Evolutionary conservation across 108 stramenopile species (phyloP), one percentile per base, ranked within the genome.

Genomic region (Cylindrotheca fusiformis): DNA sequence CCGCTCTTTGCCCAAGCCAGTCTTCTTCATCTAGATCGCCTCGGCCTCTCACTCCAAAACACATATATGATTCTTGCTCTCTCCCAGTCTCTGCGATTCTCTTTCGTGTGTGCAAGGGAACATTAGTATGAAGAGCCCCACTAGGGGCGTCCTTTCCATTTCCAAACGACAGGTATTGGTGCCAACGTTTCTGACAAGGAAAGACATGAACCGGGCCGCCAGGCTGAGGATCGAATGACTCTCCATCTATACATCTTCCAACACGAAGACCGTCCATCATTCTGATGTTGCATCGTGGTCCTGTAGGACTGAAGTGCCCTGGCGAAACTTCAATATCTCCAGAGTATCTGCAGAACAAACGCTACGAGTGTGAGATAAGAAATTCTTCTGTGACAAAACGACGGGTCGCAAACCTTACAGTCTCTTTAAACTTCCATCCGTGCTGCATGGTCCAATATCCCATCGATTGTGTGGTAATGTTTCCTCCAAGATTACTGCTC

Each of bases 161-260:
- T 36, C 94, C 94, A 77, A 95, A 90, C 1, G 88, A 87, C 29
- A 90, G 57, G 60, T 85, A 86, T 65, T 95, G 94, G 75, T 84
- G 66, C 94, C 94, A 95, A 41, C 80, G 77, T 28, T 83, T 77
- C 22, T 60, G 56, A 62, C 94, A 95, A 20, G 91, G 89, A 67
- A 64, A 91, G 18, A 94, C 84, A 55, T 91, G 77, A 2, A 81
- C 55, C 8, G 69, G 64, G 17, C 86, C 87, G 20, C 92, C 92
- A 27, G 90, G 87, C 52, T 79, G 75, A 18, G 44, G 20, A 24
- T 75, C 75, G 22, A 61, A 52, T 0, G 83, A 84, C 51, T 94
- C 75, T 19, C 75, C 81, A 70, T 94, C 93, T 5, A 90, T 68
- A 52, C 93, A 94, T 47, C 93, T 65, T 14, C 93, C 93, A 17